phyloP scores from a whole-genome alignment of 805 yeast species.

The Ogataea pilisensis region DNA sequence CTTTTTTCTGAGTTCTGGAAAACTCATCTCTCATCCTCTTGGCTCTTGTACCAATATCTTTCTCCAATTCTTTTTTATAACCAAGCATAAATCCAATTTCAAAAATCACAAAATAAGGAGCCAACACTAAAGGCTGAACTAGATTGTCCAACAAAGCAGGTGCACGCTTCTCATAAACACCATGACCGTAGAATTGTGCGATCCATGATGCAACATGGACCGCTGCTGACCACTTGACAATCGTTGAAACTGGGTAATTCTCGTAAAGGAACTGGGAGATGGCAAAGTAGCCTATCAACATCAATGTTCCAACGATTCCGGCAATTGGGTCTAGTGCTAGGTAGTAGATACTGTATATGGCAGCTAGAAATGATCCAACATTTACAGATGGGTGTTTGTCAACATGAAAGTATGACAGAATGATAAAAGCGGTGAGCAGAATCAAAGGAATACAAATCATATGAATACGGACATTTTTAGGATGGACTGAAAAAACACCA shows the following conservation, averaged over 20 bases:
- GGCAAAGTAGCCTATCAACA: conserved; percentile 28
- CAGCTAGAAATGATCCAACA: conserved; percentile 42
- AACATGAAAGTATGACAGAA: conserved; percentile 24
- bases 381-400: conserved; percentile 27
- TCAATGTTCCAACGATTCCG: conserved; percentile 36
- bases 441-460: conserved; percentile 77
- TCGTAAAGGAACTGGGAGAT: conserved; percentile 14
- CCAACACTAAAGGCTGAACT: conserved; percentile 80
- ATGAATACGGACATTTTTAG: conserved; percentile 70
- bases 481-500: conserved; percentile 8
- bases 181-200: conserved; percentile 86
- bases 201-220: conserved; percentile 65
- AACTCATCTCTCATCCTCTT: conserved; percentile 32
- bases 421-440: conserved; percentile 47
- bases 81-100: conserved; percentile 75
- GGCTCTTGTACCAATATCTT: conserved; percentile 45
- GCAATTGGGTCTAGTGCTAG: conserved; percentile 52
- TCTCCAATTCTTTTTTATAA: conserved; percentile 46
- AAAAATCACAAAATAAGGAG: conserved; percentile 84
- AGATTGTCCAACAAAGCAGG: conserved; percentile 87
- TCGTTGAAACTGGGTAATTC: conserved; percentile 16
- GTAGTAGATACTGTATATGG: conserved; percentile 56
- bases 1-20: conserved; percentile 21
- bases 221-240: conserved; percentile 29
- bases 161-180: conserved; percentile 69